Conservation (phyloP, 192 early-diverging fungal genomes). For the Gonapodya sp. region DNA sequence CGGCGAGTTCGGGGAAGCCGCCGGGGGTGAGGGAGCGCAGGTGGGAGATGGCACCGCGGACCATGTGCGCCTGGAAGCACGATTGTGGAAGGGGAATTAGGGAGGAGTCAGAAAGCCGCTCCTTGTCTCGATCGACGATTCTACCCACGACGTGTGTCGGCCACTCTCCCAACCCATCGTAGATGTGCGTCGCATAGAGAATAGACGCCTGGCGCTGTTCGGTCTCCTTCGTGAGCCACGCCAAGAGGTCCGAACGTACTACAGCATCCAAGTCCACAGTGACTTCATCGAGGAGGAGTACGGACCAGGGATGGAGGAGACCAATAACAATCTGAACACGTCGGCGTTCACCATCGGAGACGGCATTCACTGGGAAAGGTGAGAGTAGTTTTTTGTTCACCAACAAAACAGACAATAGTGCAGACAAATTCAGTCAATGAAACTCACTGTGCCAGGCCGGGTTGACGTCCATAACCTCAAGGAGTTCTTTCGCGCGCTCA, state of each 20-base stretch:
- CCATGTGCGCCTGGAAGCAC: conserved; percentile 10
- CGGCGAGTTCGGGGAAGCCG: conserved; percentile 5
- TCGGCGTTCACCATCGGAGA: conserved; percentile 60
- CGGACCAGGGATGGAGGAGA: conserved; percentile 52
- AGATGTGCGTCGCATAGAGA: conserved; percentile 75
- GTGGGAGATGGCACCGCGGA: background rate
- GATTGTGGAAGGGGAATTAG: conserved; percentile 32
- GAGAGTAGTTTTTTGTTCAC: background rate
- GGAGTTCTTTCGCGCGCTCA: conserved; percentile 45
- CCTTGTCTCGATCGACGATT: conserved; percentile 35
- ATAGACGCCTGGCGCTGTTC: conserved; percentile 50
- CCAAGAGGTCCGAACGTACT: conserved; percentile 55
- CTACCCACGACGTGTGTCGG: conserved; percentile 56
- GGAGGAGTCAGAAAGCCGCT: conserved; percentile 25
- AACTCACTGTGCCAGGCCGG: conserved; percentile 5
- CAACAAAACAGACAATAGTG: too few species aligned
- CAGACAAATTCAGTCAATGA: too few species aligned
- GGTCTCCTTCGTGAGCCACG: conserved; percentile 57
- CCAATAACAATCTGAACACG: conserved; percentile 70
- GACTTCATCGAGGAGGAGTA: conserved; percentile 68
- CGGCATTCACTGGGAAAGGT: conserved; percentile 51
- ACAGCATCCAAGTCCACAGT: conserved; percentile 73
- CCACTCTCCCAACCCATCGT: conserved; percentile 66
- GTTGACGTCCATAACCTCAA: conserved; percentile 59
- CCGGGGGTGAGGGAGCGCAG: background rate